Base-by-base conservation (phyloP, 208 protist species). In the Strigomonas oncopelti region DNA sequence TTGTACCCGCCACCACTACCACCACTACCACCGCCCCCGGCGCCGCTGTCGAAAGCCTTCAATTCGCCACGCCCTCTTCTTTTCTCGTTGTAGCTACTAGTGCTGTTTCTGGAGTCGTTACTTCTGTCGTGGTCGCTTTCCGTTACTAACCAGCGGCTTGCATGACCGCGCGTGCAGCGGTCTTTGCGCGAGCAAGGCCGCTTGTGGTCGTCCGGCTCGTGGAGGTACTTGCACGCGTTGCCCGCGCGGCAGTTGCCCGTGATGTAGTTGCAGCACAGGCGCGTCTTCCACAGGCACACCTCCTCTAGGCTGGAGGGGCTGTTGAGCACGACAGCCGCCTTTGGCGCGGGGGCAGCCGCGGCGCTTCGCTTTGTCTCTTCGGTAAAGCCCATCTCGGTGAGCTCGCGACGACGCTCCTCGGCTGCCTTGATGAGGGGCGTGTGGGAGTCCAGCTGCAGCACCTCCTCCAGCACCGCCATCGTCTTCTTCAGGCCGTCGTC, bases 381-480 rank as follows among this genome's bases (percentile, higher is more conserved):
- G 24, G 67, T 13, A 61, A 64, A 52, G 34, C 45, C 58, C n/a
- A 14, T 42, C 46, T 71, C 36, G 27, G 48, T 67, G n/a, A 81
- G 53, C 16, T 63, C 28, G 25, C 60, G 60, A 38, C 87, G 75
- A 0, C 85, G 85, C 57, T 86, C 81, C 70, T 88, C 80, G 14
- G 81, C 84, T 0, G 85, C 91, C 18, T 75, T 73, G 63, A 94
- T 93, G 16, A 96, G 74, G 0, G 91, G 91, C 0, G 59, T 69
- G 28, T 80, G 83, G 13, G 85, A 92, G 64, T 92, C 86, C 1
- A 72, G 38, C 34, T 67, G 63, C 25, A 96, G 83, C 36, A 96
- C 88, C 67, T 92, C 77, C 57, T 85, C 67, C 68, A 96, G 75
- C 25, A 88, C 80, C 46, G 77, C 72, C 75, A 94, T 91, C 20